phyloP scores from a whole-genome alignment of 345 rosid species.

The Eucalyptus tenuipes region DNA sequence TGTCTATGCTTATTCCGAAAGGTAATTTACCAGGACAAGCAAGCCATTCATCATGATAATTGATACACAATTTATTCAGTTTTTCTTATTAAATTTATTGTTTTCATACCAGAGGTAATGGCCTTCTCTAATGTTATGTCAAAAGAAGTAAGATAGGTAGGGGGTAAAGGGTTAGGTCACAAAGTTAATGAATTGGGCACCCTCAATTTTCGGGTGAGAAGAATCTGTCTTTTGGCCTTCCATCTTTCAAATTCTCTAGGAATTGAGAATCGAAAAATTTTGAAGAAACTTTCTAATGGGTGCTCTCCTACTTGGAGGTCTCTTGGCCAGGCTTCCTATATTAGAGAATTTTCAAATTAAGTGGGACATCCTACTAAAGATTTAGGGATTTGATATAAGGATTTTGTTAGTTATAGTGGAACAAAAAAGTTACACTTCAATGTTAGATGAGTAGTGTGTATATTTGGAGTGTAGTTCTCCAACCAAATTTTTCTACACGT shows the following conservation, averaged over 20 bases:
- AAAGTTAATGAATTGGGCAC: neutral
- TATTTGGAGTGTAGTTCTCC: neutral
- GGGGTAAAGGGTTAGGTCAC: neutral
- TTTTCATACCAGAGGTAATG: neutral
- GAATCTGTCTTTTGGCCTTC: neutral
- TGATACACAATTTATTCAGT: neutral
- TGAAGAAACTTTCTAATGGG: neutral
- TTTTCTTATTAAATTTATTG: neutral
- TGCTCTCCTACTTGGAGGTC: neutral
- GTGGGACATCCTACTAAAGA: neutral
- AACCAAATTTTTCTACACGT: neutral
- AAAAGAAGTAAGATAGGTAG: neutral
- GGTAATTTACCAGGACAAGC: neutral
- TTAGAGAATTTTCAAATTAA: neutral
- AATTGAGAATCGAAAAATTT: neutral
- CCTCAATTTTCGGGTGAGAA: neutral
- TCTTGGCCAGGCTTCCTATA: neutral
- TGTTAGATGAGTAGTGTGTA: neutral
- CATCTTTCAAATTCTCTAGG: neutral
- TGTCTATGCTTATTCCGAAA: neutral
- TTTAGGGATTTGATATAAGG: neutral
- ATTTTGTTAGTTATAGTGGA: neutral
- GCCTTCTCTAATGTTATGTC: neutral
- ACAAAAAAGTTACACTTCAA: neutral
- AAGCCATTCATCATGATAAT: neutral